Base-by-base conservation (phyloP, 176 grass and related monocot genomes). In the Themeda triandra region DNA sequence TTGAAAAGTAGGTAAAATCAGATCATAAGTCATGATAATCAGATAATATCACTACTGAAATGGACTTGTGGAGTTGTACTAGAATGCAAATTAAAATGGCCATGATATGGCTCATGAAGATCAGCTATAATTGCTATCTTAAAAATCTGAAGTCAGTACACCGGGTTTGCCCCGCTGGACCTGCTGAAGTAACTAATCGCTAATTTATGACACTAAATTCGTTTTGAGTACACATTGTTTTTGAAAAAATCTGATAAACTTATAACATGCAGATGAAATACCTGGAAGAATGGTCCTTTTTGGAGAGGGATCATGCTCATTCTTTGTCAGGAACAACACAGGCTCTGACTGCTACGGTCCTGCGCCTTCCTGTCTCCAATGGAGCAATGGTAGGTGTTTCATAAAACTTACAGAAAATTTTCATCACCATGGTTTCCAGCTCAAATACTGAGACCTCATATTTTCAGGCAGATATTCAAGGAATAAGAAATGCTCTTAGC, bases 221-320 rank as follows among this genome's bases (percentile, higher is more conserved):
- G 19, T 19, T 66, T 79, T 7, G 29, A 63, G 15, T 75, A 35
- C 53, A 29, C 0, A 1, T 76, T 65, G 0, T 72, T 31, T 31
- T 44, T 46, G 5, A 27, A 14, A 73, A 39, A 31, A 48, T 84
- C 35, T 56, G 1, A 58, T 31, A 59, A 68, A 6, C 6, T 75
- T 64, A 44, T 13, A 76, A 63, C 2, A 75, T 83, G 65, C 85
- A 97, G 94, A 92, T 93, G 84, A 30, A 21, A 70, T 84, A 88
- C 89, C 78, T 96, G 56, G 89, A 93, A 29, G 81, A 91, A 75
- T 96, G 91, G 87, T 80, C 84, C 86, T 79, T 83, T 23, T 8
- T 96, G 54, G 89, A 93, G 84, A 80, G 69, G 32, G 82, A 90
- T 54, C 72, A 93, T 75, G 80, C 10, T 23, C 87, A 27, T 90